Conservation (phyloP, 139 green algal genomes). For the Chlamydomonas asymmetrica region DNA sequence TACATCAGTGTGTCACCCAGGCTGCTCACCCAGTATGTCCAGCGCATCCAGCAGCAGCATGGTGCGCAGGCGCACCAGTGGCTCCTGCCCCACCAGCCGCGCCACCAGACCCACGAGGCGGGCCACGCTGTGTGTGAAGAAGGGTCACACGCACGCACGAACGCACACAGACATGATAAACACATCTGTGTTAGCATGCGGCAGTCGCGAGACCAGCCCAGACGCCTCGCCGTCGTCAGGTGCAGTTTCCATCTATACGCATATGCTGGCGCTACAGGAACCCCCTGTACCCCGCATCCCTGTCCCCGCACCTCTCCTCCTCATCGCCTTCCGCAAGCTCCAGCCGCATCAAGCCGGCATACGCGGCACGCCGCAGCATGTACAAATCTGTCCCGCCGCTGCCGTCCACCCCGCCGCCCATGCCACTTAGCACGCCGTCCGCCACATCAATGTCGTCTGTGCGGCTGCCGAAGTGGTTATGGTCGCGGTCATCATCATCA, state of each 20-base stretch:
- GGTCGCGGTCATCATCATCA: not conserved
- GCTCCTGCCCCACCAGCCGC: conserved; percentile 17
- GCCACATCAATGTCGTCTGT: not conserved
- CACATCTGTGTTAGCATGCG: too few relatives aligned
- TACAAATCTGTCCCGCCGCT: too few relatives aligned
- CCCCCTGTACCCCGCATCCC: not conserved
- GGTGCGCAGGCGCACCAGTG: not conserved
- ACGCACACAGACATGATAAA: too few relatives aligned
- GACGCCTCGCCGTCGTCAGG: too few relatives aligned
- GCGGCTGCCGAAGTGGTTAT: not conserved
- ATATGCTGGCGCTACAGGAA: conserved; percentile 10
- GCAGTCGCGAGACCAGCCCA: too few relatives aligned
- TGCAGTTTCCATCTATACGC: too few relatives aligned
- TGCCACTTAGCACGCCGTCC: conserved; percentile 3
- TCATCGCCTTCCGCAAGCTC: conserved; percentile 25
- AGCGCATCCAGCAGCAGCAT: conserved; percentile 8
- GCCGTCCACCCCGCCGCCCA: too few relatives aligned
- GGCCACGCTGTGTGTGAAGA: too few relatives aligned
- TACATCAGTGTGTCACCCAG: not conserved
- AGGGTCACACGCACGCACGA: too few relatives aligned
- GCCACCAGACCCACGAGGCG: conserved; percentile 10
- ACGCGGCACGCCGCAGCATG: conserved; percentile 19
- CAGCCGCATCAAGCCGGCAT: conserved; percentile 16
- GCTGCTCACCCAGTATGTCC: conserved; percentile 11
- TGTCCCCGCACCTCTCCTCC: not conserved